A percentile compares a stretch with the other conserved stretches of the same genome.
Conservation (phyloP, 176 grass and related monocot species). For the Luzula sylvatica region DNA sequence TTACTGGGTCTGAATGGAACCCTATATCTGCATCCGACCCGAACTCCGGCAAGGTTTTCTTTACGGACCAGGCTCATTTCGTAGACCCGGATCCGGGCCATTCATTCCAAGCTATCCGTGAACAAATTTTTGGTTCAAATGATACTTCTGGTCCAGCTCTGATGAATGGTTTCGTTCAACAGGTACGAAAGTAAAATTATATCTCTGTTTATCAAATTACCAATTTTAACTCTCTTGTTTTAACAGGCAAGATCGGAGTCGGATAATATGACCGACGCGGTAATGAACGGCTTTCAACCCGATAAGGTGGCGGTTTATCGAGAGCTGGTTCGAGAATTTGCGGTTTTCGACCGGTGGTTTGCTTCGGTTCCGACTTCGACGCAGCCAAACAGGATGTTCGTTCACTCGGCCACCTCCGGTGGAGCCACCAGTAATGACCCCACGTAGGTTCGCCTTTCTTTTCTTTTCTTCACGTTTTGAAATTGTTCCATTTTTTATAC, state of each 20-base stretch:
- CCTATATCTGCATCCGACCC: constrained; percentile 37
- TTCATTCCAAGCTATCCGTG: constrained; percentile 90
- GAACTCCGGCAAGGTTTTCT: constrained; percentile 42
- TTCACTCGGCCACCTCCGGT: constrained; percentile 76
- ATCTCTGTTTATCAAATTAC: too few relatives aligned
- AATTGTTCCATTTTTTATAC: background rate
- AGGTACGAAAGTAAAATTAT: constrained; percentile 19
- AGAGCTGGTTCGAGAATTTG: constrained; percentile 71
- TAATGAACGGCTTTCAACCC: constrained; percentile 78
- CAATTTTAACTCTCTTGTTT: too few relatives aligned
- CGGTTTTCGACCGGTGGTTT: constrained; percentile 90
- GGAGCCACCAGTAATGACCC: constrained; percentile 81
- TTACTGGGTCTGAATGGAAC: constrained; percentile 74
- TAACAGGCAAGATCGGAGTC: constrained; percentile 53
- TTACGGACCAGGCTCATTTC: constrained; percentile 59
- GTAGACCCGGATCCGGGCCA: constrained; percentile 97
- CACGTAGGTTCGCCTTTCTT: constrained; percentile 10
- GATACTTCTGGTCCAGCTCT: constrained; percentile 26
- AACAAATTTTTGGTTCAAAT: constrained; percentile 87
- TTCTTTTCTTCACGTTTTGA: background rate
- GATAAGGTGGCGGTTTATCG: constrained; percentile 77
- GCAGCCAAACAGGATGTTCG: constrained; percentile 83
- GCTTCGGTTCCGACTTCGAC: constrained; percentile 84
- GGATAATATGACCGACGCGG: constrained; percentile 47
- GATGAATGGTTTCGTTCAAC: constrained; percentile 92